Base-by-base conservation (phyloP, 1,139 yeast genomes). In the Yamadazyma songkhlaensis region DNA sequence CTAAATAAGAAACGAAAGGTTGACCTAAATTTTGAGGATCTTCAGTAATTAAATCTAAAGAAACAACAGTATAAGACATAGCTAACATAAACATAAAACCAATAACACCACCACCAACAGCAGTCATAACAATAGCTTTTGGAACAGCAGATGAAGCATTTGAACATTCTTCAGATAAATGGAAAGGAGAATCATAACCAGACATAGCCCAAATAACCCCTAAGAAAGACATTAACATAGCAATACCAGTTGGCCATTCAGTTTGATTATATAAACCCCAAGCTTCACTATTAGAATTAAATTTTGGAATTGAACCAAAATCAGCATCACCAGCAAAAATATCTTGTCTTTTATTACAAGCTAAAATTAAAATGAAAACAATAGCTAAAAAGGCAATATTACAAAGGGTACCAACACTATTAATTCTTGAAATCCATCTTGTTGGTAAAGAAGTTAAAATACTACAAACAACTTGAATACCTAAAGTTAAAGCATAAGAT, bases 161-260 rank as follows among this genome's bases (percentile, higher is more conserved):
- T 31, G 81, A 64, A 51, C 85, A 79, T 53, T 82, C 88, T 57
- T 83, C 92, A 12, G 86, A 72, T 38, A 83, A 62, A 51, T 83
- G 89, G 66, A 81, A 82, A 0, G 89, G 85, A 14, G 85, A 76
- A 54, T 83, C 90, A 51, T 79, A 82, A 14, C 89, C 89, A 33
- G 84, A 74, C 84, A 82, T 81, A 25, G 84, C 78, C 89, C 89
- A 83, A 51, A 81, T 78, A 36, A 76, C 81, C 21, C 87, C 82
- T 51, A 80, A 61, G 55, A 81, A 81, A 13, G 79, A 67, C 72
- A 78, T 68, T 42, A 81, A 60, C 54, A 80, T 65, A 21, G 84
- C 72, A 34, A 81, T 66, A 35, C 89, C 89, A 38, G 67, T 64
- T 4, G 87, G 84, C 73, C 79, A 83, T 13, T 80, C 87, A 7